Conservation (phyloP, 352 stramenopile genomes). For the Globisporangium spinosum region DNA sequence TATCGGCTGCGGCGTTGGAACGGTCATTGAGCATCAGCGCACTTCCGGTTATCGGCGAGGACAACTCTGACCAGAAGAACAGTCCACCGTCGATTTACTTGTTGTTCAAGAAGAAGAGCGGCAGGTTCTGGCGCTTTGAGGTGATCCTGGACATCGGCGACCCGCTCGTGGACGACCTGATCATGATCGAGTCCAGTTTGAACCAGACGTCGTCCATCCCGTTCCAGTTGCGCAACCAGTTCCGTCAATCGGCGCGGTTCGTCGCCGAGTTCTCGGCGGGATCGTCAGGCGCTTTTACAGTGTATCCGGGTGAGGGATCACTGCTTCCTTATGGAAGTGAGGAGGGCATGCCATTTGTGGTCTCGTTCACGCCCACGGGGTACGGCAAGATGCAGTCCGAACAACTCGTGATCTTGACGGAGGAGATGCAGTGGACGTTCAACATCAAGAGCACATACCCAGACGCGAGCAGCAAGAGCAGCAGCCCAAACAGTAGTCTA, state of each 20-base stretch:
- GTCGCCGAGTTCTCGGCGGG: constrained; percentile 84
- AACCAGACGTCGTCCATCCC: constrained; percentile 81
- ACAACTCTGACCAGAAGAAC: constrained; percentile 4
- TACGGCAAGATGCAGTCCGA: constrained; percentile 91
- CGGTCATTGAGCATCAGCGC: constrained; percentile 45
- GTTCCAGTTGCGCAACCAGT: constrained; percentile 89
- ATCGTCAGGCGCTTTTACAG: constrained; percentile 85
- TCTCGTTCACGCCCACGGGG: constrained; percentile 89
- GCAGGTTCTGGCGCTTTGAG: constrained; percentile 87
- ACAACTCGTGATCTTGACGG: constrained; percentile 82
- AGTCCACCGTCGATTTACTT: constrained; percentile 38
- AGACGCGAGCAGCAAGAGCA: constrained; percentile 42
- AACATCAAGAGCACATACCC: constrained; percentile 88
- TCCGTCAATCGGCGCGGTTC: constrained; percentile 69
- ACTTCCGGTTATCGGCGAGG: constrained; percentile 9
- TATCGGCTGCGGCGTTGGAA: constrained; percentile 42
- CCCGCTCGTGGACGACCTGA: constrained; percentile 79
- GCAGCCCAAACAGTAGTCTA: constrained; percentile 31
- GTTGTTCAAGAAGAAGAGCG: constrained; percentile 73
- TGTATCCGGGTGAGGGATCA: constrained; percentile 75
- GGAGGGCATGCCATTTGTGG: constrained; percentile 73
- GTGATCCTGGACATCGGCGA: constrained; percentile 78
- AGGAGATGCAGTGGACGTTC: constrained; percentile 93
- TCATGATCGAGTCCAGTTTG: constrained; percentile 85
- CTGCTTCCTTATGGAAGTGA: constrained; percentile 72